Evolutionary conservation across 108 stramenopile species (phyloP).

Genomic region (Stephanodiscus minutulus): DNA sequence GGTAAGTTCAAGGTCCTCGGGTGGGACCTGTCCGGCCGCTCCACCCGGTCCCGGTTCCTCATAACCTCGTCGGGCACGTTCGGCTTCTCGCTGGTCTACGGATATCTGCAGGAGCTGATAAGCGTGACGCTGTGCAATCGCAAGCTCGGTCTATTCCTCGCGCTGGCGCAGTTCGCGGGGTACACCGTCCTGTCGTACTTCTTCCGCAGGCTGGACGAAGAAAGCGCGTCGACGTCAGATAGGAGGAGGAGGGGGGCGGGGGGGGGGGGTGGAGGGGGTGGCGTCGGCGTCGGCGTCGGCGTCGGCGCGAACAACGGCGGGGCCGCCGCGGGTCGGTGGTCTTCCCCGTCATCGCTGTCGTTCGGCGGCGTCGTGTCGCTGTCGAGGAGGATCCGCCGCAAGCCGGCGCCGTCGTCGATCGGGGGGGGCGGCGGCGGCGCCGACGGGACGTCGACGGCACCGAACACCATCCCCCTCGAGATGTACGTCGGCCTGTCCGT

Average conservation of each 20-base stretch:
- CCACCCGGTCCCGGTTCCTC: conserved; percentile 68
- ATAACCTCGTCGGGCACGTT: conserved; percentile 80
- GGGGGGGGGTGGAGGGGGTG: no score
- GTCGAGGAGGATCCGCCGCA: neutral
- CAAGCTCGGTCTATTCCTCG: conserved; percentile 82
- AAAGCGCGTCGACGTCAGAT: no score
- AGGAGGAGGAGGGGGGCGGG: neutral
- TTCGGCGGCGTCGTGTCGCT: neutral
- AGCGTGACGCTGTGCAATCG: conserved; percentile 77
- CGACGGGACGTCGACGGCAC: neutral
- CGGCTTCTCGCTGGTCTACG: conserved; percentile 80
- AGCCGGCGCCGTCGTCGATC: neutral
- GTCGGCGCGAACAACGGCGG: no score
- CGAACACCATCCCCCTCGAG: conserved; percentile 56
- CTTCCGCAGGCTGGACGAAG: conserved; percentile 36
- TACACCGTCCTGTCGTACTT: conserved; percentile 71
- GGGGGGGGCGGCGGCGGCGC: conserved; percentile 17
- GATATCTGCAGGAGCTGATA: conserved; percentile 87
- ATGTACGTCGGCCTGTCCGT: conserved; percentile 77
- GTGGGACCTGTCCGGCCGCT: conserved; percentile 64
- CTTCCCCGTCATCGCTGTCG: neutral
- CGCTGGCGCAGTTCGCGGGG: conserved; percentile 76
- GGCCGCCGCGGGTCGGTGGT: no score
- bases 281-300: no score
- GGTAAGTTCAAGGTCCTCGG: conserved; percentile 65